phyloP scores from a whole-genome alignment of 2,329 filamentous ascomycete genomes.

The Amesomyces nigricolor region DNA sequence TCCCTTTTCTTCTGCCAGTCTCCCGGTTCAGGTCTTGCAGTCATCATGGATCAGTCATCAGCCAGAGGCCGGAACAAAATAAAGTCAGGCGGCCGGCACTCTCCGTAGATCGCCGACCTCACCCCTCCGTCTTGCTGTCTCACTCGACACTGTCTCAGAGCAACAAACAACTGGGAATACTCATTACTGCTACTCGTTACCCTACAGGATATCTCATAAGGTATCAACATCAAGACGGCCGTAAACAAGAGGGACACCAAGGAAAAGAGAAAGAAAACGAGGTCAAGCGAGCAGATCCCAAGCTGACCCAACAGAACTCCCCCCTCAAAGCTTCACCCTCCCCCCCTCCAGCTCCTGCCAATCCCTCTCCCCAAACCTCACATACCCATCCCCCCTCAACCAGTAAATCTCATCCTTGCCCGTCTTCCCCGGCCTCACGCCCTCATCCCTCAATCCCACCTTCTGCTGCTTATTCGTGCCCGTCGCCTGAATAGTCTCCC shows the following conservation, averaged over 20 bases:
- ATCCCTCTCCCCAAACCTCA: conserved; percentile 58
- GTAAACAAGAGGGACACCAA: not conserved
- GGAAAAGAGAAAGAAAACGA: too few relatives aligned
- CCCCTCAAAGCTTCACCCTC: conserved; percentile 59
- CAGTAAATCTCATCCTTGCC: conserved; percentile 52
- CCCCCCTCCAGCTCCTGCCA: conserved; percentile 65
- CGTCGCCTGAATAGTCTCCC: conserved; percentile 57
- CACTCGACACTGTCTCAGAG: too few relatives aligned
- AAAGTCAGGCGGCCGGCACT: too few relatives aligned
- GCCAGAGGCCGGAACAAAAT: too few relatives aligned
- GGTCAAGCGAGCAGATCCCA: too few relatives aligned
- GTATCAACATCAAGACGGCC: not conserved
- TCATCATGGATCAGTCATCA: too few relatives aligned
- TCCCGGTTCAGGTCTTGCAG: too few relatives aligned
- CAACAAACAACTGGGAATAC: not conserved
- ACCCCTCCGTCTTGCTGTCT: too few relatives aligned
- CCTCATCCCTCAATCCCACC: conserved; percentile 62
- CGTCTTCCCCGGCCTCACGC: conserved; percentile 60
- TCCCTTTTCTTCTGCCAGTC: not conserved
- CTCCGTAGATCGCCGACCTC: too few relatives aligned
- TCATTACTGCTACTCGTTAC: not conserved
- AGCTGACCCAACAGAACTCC: too few relatives aligned
- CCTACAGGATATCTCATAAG: not conserved
- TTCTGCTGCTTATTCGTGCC: conserved; percentile 91
- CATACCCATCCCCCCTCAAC: conserved; percentile 61